phyloP scores from a whole-genome alignment of 2,329 filamentous ascomycete genomes.

The Fusarium decemcellulare region DNA sequence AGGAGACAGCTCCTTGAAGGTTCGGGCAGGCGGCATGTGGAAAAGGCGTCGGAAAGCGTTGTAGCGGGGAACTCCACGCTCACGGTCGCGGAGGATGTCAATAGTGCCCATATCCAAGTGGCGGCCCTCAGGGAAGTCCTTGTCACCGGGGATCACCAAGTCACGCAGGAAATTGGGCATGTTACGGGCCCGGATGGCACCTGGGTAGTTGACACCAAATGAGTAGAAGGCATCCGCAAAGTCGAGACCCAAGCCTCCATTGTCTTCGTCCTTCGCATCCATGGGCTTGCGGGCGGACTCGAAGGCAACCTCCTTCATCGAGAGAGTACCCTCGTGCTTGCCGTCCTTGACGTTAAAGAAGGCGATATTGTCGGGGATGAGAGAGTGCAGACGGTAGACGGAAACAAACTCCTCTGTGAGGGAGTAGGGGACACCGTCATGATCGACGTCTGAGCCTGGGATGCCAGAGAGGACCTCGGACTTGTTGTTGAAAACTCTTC shows the following conservation, averaged over 20 bases:
- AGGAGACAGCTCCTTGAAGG: slow-evolving; percentile 21
- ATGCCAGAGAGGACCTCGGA: slow-evolving; percentile 30
- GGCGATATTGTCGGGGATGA: slow-evolving; percentile 23
- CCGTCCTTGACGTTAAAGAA: slow-evolving; percentile 27
- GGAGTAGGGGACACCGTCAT: slow-evolving; percentile 16
- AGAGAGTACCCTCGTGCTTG: slow-evolving; percentile 7
- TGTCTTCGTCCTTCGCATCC: not conserved
- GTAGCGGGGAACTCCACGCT: slow-evolving; percentile 28
- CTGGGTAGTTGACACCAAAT: slow-evolving; percentile 21
- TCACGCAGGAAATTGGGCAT: slow-evolving; percentile 29
- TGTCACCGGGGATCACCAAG: slow-evolving; percentile 7
- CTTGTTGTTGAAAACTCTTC: slow-evolving; percentile 23
- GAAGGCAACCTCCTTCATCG: slow-evolving; percentile 21
- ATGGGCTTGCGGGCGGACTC: slow-evolving; percentile 24
- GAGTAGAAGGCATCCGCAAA: slow-evolving; percentile 33
- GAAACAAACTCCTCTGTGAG: slow-evolving; percentile 33
- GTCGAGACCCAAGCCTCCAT: not conserved
- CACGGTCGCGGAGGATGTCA: slow-evolving; percentile 33
- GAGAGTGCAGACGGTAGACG: slow-evolving; percentile 26
- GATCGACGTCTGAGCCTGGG: slow-evolving; percentile 23
- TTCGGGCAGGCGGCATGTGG: slow-evolving; percentile 21
- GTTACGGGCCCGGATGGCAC: slow-evolving; percentile 29
- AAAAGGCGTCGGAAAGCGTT: slow-evolving; percentile 30
- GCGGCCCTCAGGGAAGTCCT: slow-evolving; percentile 20
- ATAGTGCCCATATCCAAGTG: slow-evolving; percentile 29